These are phyloP conservation scores for Talaromyces adpressus DNA, from an alignment of 495 filamentous ascomycete species.

Conservation along the genomic window DNA sequence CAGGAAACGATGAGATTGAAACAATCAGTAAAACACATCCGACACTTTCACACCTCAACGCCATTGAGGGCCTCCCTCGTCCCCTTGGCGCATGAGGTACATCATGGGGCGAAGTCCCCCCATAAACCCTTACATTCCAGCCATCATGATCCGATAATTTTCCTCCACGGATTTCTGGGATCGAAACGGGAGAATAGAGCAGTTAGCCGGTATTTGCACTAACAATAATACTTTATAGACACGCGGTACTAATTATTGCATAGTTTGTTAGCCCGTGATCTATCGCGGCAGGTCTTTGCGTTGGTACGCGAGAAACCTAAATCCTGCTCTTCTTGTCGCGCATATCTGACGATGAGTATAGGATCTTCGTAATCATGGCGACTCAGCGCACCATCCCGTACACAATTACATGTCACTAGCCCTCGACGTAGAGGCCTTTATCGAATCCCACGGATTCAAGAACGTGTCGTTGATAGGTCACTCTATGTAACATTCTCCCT, in stretches of 20 bases:
- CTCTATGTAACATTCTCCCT: background rate
- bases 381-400: background rate
- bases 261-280: background rate
- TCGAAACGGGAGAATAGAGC: background rate
- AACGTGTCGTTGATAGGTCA: background rate
- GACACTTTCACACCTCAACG: background rate
- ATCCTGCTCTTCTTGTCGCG: background rate
- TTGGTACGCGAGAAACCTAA: background rate
- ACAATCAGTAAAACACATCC: background rate
- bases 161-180: background rate
- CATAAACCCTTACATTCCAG: background rate
- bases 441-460: background rate
- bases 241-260: background rate
- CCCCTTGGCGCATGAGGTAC: background rate
- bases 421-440: background rate
- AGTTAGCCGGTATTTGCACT: background rate
- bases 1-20: background rate
- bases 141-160: background rate
- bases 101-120: background rate
- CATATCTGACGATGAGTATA: background rate
- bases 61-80: background rate
- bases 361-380: conserved; percentile 1
- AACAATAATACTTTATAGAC: too few species aligned
- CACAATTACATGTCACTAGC: background rate
- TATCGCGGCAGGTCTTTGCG: background rate